Evolutionary conservation across 2,329 filamentous ascomycete genomes (phyloP).

Genomic region (Aureobasidium vineae): DNA sequence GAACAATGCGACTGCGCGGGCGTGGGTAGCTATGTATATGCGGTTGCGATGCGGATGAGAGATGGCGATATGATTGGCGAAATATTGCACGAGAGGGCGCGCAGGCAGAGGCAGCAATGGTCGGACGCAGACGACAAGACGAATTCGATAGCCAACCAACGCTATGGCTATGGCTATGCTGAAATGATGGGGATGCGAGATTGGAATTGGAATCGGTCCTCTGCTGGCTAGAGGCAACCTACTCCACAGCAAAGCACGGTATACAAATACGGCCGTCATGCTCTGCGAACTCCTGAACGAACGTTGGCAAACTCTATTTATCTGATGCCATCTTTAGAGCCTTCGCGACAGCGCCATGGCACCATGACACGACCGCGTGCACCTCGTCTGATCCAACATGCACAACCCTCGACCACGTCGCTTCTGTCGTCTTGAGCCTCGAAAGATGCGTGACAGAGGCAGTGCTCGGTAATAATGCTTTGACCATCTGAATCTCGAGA

Average conservation of each 20-base stretch:
- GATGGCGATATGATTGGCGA: slow-evolving; percentile 3
- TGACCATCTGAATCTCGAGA: background rate
- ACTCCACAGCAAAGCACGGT: slow-evolving; percentile 10
- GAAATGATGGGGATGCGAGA: background rate
- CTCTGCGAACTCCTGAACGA: slow-evolving; percentile 7
- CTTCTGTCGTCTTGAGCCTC: background rate
- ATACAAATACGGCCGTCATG: background rate
- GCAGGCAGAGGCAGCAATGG: background rate
- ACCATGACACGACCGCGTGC: background rate
- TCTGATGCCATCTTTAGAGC: background rate
- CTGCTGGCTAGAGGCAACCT: background rate
- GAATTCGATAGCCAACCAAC: background rate
- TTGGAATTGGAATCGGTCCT: background rate
- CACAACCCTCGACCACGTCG: background rate
- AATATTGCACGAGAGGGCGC: background rate
- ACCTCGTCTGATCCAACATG: background rate
- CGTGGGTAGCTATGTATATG: background rate
- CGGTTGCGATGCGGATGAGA: background rate
- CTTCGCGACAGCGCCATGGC: background rate
- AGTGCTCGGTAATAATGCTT: slow-evolving; percentile 7
- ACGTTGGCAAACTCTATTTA: slow-evolving; percentile 13
- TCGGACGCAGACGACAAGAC: background rate
- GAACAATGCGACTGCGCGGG: background rate
- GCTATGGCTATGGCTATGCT: background rate
- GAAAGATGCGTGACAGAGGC: background rate